Evolutionary conservation across 306 rosid species (phyloP), one percentile per base, ranked within the genome.

Genomic region (Rosa multiflora): DNA sequence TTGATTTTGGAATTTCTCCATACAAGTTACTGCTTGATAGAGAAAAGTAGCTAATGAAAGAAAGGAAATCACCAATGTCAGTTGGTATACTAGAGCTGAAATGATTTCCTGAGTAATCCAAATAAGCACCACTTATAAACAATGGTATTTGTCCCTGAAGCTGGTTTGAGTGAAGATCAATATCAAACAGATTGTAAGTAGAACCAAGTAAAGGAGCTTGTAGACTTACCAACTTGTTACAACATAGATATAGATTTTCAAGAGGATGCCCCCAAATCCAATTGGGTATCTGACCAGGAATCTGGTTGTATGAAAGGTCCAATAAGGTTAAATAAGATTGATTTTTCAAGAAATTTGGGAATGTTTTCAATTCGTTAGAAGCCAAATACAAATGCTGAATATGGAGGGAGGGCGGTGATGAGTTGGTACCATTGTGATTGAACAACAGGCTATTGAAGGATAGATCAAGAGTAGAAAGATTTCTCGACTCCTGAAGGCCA

Each of bases 221-320:
- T 7, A 56, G 49, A 67, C 62, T 56, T 0, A 46, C 61, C n/a
- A 78, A 68, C 14, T 26, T 43, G 76, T 78, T 78, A 46, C 71
- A 53, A 58, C 61, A 70, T 17, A 78, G 70, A 44, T 70, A 12
- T 9, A 58, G 35, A 23, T 1, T n/a, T n/a, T n/a, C n/a, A n/a
- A 58, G 76, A 46, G 18, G 5, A 37, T 44, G 13, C 12, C 23
- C 3, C 86, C 71, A 75, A 52, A 79, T 76, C 81, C 83, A 76
- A 0, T 17, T 55, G 6, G 86, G 80, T 79, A 79, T 20, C 10
- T 70, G 6, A 12, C 79, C 78, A 3, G 12, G 10, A 69, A 79
- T 73, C 26, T 51, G 44, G 69, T 83, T 83, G 37, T 37, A 1
- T 47, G 86, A 83, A 70, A 83, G 78, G 71, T 83, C 81, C 12